Conservation (phyloP, 2,329 filamentous ascomycete genomes). For the Ramularia endophylla region DNA sequence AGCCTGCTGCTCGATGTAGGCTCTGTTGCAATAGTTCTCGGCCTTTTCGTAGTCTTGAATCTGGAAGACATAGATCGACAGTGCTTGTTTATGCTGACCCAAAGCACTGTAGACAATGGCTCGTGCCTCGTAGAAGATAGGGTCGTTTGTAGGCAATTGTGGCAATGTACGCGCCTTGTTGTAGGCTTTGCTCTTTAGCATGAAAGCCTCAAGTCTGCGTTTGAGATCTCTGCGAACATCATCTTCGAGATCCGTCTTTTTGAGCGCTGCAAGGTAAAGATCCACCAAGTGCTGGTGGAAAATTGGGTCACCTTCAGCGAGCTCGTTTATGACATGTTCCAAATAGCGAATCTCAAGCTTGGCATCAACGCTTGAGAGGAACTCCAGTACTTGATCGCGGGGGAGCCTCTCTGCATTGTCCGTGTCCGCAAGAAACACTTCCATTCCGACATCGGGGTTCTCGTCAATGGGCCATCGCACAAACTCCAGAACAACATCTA, state of each 20-base stretch:
- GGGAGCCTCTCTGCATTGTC: constrained; percentile 91
- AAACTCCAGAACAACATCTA: constrained; percentile 87
- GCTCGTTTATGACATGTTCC: constrained; percentile 83
- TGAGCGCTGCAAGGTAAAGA: constrained; percentile 56
- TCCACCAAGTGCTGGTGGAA: constrained; percentile 82
- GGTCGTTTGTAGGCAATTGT: constrained; percentile 72
- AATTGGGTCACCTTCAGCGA: constrained; percentile 76
- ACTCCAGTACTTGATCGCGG: constrained; percentile 66
- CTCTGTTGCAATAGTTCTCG: constrained; percentile 94
- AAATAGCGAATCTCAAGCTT: constrained; percentile 74
- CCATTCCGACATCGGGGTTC: constrained; percentile 74
- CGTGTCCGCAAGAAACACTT: constrained; percentile 86
- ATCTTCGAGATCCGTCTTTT: constrained; percentile 27
- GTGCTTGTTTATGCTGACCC: constrained; percentile 87
- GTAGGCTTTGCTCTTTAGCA: constrained; percentile 73
- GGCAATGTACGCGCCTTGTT: constrained; percentile 60
- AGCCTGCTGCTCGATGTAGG: constrained; percentile 55
- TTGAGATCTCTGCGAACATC: constrained; percentile 34
- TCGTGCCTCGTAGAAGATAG: constrained; percentile 80
- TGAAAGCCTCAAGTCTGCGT: constrained; percentile 63
- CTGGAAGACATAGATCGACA: constrained; percentile 98
- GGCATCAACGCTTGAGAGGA: constrained; percentile 63
- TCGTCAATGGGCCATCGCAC: constrained; percentile 77
- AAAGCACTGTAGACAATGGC: constrained; percentile 91
- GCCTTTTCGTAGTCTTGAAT: constrained; percentile 81